These are phyloP conservation scores for Tanacetum coccineum DNA, from an alignment of 129 eudicot species.

Conservation along the genomic window DNA sequence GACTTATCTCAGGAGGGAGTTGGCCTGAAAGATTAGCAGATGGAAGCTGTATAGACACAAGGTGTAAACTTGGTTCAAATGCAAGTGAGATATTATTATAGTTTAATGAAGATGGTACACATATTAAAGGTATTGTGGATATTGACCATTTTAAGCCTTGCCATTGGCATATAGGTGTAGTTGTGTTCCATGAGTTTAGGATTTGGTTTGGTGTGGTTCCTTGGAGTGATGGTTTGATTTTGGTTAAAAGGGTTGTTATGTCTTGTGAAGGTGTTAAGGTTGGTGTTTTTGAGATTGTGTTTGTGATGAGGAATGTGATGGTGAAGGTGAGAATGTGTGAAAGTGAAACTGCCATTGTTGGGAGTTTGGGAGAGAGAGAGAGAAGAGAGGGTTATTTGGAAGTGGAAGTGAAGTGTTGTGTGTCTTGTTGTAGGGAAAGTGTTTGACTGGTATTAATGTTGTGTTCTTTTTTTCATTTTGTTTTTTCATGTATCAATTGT, in stretches of 20 bases:
- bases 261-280: constrained; percentile 33
- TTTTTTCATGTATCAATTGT: no score
- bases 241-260: constrained; percentile 48
- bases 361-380: constrained; percentile 16
- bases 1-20: constrained; percentile 69
- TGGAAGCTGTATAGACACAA: constrained; percentile 76
- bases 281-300: constrained; percentile 2
- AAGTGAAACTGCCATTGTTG: background rate
- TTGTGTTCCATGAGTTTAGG: constrained; percentile 68
- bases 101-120: constrained; percentile 60
- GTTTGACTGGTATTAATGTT: no score
- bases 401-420: background rate
- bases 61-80: constrained; percentile 54
- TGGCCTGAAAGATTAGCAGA: constrained; percentile 82
- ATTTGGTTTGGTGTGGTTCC: constrained; percentile 51
- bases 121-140: constrained; percentile 30
- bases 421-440: no score
- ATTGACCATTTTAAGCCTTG: constrained; percentile 66
- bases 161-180: constrained; percentile 90
- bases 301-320: background rate
- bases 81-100: constrained; percentile 55
- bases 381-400: constrained; percentile 13
- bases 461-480: no score
- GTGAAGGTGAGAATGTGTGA: background rate
- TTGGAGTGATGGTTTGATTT: constrained; percentile 66